These are phyloP conservation scores for Scutellaria galericulata DNA, from an alignment of 257 asterid genomes.

Conservation along the genomic window DNA sequence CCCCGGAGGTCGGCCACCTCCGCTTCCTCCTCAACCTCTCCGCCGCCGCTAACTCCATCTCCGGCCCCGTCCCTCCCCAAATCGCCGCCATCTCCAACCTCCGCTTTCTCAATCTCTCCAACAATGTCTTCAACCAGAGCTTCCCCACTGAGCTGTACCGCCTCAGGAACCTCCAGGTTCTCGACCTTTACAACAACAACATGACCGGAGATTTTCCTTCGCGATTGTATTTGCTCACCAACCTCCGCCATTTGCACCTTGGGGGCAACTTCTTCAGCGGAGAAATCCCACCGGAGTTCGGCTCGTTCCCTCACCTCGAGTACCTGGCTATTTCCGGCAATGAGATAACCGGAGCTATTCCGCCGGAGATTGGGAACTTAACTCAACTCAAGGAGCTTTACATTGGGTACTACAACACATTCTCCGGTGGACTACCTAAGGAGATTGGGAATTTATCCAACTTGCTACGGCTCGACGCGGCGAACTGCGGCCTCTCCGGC, in stretches of 20 bases:
- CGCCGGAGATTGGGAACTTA: slow-evolving; percentile 29
- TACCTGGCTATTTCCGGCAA: too few relatives aligned
- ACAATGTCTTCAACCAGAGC: slow-evolving; percentile 52
- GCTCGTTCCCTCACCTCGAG: too few relatives aligned
- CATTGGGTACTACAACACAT: slow-evolving; percentile 73
- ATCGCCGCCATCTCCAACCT: slow-evolving; percentile 52
- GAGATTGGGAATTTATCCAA: too few relatives aligned
- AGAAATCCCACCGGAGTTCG: too few relatives aligned
- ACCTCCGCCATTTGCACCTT: slow-evolving; percentile 62
- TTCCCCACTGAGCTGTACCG: slow-evolving; percentile 53
- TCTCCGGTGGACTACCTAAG: slow-evolving; percentile 71
- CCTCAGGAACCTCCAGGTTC: slow-evolving; percentile 53
- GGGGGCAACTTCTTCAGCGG: slow-evolving; percentile 71
- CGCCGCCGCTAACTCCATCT: slow-evolving; percentile 51
- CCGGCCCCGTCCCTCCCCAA: slow-evolving; percentile 63
- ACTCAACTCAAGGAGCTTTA: slow-evolving; percentile 65
- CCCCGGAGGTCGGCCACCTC: slow-evolving; percentile 54
- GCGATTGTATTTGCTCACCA: slow-evolving; percentile 43
- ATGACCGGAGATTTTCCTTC: slow-evolving; percentile 66
- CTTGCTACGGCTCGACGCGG: slow-evolving; percentile 52
- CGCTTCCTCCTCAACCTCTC: slow-evolving; percentile 55
- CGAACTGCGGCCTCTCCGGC: slow-evolving; percentile 76
- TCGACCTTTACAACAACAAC: slow-evolving; percentile 77
- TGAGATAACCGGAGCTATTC: too few relatives aligned
- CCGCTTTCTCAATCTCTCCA: slow-evolving; percentile 24